phyloP scores from a whole-genome alignment of 1,284 basidiomycete species.

The Apiotrichum domesticum region DNA sequence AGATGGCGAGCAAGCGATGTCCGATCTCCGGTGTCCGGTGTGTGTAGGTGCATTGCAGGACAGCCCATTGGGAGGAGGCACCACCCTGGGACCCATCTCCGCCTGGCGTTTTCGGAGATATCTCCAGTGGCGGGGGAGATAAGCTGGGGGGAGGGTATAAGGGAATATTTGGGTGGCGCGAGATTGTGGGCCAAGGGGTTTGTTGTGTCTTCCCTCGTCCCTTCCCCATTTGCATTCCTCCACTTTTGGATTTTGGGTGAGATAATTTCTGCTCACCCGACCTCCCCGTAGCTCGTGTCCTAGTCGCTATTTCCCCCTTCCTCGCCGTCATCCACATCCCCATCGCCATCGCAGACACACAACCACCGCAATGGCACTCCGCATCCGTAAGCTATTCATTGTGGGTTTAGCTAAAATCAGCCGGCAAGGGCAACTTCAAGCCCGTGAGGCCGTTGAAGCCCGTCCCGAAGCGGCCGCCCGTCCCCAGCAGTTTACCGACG shows the following conservation, averaged over 20 bases:
- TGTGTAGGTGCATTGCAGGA: conserved; percentile 1
- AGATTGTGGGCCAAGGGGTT: no score
- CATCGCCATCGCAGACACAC: not conserved
- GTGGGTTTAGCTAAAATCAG: conserved; percentile 4
- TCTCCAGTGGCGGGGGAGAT: no score
- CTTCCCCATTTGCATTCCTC: no score
- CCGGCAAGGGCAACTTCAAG: conserved; percentile 32
- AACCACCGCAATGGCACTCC: conserved; percentile 17
- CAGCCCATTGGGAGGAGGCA: conserved; percentile 1
- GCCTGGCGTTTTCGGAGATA: not conserved
- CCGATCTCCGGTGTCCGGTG: no score
- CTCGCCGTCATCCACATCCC: not conserved
- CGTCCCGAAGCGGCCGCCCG: not conserved
- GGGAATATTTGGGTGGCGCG: no score
- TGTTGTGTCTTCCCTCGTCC: no score
- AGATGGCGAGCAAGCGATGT: no score
- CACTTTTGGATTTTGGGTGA: no score
- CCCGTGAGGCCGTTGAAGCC: conserved; percentile 19
- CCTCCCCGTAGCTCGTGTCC: no score
- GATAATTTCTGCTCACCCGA: no score
- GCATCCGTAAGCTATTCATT: conserved; percentile 12
- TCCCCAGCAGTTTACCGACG: not conserved
- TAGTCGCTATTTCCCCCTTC: not conserved
- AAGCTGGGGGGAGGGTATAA: no score
- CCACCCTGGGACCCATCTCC: not conserved